Base-by-base conservation (phyloP, 2,329 filamentous ascomycete genomes). In the Ceratocystis eucalypticola region DNA sequence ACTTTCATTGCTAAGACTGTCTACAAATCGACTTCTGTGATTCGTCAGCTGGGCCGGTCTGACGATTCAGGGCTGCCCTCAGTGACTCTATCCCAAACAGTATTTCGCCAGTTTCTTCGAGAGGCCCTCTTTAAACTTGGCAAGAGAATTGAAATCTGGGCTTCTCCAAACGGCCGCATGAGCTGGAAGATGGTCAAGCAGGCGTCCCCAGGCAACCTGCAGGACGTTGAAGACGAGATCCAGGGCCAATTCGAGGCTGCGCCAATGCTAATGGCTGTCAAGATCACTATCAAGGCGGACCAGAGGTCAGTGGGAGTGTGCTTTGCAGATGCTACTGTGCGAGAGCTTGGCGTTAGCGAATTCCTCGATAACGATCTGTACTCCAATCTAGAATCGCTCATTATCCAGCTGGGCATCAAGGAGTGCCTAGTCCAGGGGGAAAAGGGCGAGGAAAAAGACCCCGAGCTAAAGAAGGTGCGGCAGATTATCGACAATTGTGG, bases 331-430 rank as follows among this genome's bases (percentile, higher is more conserved):
- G 94, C 95, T 0, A 96, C 91, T 70, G 93, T 97, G 30, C 84
- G 94, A 64, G 94, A 99, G 78, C 82, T 99, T 1, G 94, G 94
- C 7, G 91, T 99, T 65, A 96, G 90, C 79, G 95, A 99, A 74
- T 99, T 99, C 70, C 83, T 96, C n/a, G 94, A 99, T 80, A 99
- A 97, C 73, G 94, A 99, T 74, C 81, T 96, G 8, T 99, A 95
- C 78, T 97, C 93, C 64, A 99, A 99, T 75, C 95, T 99, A 70
- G 94, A 99, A 77, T 91, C 92, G 2, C 81, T 99, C 20, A 84
- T 99, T 64, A 99, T 99, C 70, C 95, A 99, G 74, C 84, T 99
- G 2, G 94, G 94, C 5, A 91, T 96, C 22, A 94, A 91, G 73
- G 94, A 99, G 75, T 96, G 92, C 72, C 78, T 99, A 37, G 77